Evolutionary conservation across 1,139 yeast species (phyloP).

Genomic region (Zygoascus hellenicus): DNA sequence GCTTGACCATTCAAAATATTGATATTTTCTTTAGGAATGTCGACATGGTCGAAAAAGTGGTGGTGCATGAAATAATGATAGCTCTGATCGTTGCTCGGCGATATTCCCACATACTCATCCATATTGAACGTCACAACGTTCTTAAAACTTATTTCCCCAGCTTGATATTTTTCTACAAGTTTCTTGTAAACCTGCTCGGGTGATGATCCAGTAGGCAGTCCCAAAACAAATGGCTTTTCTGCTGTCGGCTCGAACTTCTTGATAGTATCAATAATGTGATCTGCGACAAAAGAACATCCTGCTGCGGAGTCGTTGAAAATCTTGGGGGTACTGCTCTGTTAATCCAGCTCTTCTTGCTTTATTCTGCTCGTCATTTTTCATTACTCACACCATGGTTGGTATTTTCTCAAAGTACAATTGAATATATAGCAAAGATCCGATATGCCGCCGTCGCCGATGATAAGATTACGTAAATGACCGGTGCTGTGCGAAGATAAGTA

Average conservation of each 20-base stretch:
- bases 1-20: conserved; percentile 54
- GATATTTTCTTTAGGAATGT: conserved; percentile 50
- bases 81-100: conserved; percentile 47
- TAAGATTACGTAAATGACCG: no score
- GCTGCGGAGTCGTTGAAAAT: conserved; percentile 25
- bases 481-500: no score
- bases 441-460: no score
- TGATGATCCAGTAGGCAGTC: conserved; percentile 62
- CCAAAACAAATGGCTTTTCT: conserved; percentile 50
- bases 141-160: conserved; percentile 44
- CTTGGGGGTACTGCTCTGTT: conserved; percentile 8
- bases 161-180: conserved; percentile 44
- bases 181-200: conserved; percentile 54
- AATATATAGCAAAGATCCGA: no score
- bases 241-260: conserved; percentile 45
- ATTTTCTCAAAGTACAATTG: no score
- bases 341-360: no score
- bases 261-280: conserved; percentile 43
- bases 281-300: conserved; percentile 49
- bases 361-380: no score
- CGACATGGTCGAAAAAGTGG: conserved; percentile 54
- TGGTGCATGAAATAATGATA: conserved; percentile 58
- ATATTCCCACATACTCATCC: conserved; percentile 55
- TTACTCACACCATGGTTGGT: no score
- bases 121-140: conserved; percentile 58